Evolutionary conservation across 768 basidiomycete species (phyloP), one percentile per base, ranked within the genome.

Genomic region (Cyathus striatus): DNA sequence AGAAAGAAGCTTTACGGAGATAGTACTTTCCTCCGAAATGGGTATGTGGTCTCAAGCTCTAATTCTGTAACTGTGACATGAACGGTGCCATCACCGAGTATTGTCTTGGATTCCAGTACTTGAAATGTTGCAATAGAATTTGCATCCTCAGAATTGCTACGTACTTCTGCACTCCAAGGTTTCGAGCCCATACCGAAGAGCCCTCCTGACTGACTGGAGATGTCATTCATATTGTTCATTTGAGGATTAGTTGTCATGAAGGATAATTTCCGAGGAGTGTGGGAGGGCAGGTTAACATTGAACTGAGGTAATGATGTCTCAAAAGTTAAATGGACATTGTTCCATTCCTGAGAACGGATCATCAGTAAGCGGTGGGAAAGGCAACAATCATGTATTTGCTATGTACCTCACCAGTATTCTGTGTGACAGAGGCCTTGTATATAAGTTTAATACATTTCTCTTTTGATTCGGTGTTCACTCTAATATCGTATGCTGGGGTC

Each of bases 31-130:
- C 37, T 68, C 58, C 1, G 70, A 71, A 6, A 68, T 45, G 4
- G 69, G 70, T 17, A 71, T 52, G 42, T 65, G 64, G 44, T 75
- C n/a, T n/a, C n/a, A n/a, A n/a, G n/a, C n/a, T n/a, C n/a, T n/a
- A n/a, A n/a, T n/a, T n/a, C n/a, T n/a, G n/a, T n/a, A n/a, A n/a
- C n/a, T n/a, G n/a, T n/a, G n/a, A n/a, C n/a, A n/a, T n/a, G n/a
- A n/a, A n/a, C n/a, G n/a, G n/a, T n/a, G n/a, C n/a, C n/a, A n/a
- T n/a, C n/a, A n/a, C n/a, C n/a, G n/a, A n/a, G n/a, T n/a, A n/a
- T n/a, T n/a, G n/a, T n/a, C n/a, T n/a, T n/a, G n/a, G n/a, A n/a
- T n/a, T n/a, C n/a, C n/a, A n/a, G n/a, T n/a, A n/a, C n/a, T n/a
- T n/a, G n/a, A n/a, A n/a, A n/a, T n/a, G n/a, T n/a, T n/a, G n/a